phyloP scores from a whole-genome alignment of 345 rosid genomes.

The Eucalyptus guilfoylei region DNA sequence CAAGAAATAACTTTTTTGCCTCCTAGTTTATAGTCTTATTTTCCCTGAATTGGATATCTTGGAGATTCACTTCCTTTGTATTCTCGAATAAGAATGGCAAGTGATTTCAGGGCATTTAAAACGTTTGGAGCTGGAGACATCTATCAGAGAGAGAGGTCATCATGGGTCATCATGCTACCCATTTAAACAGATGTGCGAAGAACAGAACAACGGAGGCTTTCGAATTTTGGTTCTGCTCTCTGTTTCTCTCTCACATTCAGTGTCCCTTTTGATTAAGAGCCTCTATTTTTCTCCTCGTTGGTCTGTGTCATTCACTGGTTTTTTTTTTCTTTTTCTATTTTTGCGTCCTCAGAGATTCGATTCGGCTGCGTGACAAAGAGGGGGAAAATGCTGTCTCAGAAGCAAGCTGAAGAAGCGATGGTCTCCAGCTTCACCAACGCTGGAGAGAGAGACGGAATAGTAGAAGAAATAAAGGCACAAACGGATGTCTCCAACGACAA shows the following conservation, averaged over 20 bases:
- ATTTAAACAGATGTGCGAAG: not conserved
- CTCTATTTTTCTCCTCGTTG: not conserved
- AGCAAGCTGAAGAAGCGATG: conserved; percentile 42
- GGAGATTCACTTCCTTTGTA: not conserved
- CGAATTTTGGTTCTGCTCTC: not conserved
- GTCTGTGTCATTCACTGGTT: not conserved
- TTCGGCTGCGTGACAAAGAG: not conserved
- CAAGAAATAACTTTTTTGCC: not conserved
- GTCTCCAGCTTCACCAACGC: conserved; percentile 25
- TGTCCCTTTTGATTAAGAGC: not conserved
- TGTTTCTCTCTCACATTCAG: not conserved
- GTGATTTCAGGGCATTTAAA: not conserved
- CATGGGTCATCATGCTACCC: not conserved
- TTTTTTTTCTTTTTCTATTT: not conserved
- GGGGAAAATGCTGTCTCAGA: conserved; percentile 18
- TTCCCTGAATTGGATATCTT: not conserved
- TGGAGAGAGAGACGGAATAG: conserved; percentile 19
- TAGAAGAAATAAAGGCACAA: conserved; percentile 13
- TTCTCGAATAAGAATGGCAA: not conserved
- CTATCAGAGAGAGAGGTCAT: not conserved
- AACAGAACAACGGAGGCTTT: not conserved
- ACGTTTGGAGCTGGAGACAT: not conserved
- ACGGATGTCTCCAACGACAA: not conserved
- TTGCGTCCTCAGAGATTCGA: not conserved
- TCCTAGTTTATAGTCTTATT: not conserved